phyloP scores from a whole-genome alignment of 2,329 filamentous ascomycete species.

The Fusarium sp. region DNA sequence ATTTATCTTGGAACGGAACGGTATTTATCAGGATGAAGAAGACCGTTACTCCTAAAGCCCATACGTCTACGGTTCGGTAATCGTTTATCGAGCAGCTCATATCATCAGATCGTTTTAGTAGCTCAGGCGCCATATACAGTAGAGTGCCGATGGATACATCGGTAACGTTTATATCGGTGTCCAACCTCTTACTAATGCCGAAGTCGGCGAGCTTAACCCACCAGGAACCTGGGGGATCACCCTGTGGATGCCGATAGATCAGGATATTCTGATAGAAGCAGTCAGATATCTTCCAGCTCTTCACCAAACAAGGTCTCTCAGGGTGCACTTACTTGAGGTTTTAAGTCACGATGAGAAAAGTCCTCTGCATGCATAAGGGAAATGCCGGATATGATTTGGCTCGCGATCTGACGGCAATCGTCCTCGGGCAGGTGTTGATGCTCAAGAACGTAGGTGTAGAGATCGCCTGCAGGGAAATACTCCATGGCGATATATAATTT shows the following conservation, averaged over 20 bases:
- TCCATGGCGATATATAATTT: background rate
- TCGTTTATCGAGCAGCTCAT: fast-evolving
- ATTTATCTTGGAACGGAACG: background rate
- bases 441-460: background rate
- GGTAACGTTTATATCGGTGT: background rate
- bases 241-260: background rate
- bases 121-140: constrained; percentile 3
- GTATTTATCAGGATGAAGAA: constrained; percentile 1
- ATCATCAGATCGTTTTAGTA: background rate
- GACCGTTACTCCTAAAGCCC: background rate
- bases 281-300: background rate
- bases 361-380: background rate
- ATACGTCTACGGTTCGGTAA: background rate
- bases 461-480: background rate
- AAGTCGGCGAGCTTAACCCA: constrained; percentile 14
- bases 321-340: background rate
- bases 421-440: background rate
- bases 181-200: constrained; percentile 1
- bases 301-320: too few species aligned
- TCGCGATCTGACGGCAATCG: background rate
- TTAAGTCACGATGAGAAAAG: background rate
- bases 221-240: background rate
- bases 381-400: background rate
- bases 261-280: background rate
- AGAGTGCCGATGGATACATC: background rate